Percentiles rank a stretch among this genome's conserved stretches.
Evolutionary conservation across 2,329 filamentous ascomycete species (phyloP).

Genomic region (Pseudogymnoascus sp.): DNA sequence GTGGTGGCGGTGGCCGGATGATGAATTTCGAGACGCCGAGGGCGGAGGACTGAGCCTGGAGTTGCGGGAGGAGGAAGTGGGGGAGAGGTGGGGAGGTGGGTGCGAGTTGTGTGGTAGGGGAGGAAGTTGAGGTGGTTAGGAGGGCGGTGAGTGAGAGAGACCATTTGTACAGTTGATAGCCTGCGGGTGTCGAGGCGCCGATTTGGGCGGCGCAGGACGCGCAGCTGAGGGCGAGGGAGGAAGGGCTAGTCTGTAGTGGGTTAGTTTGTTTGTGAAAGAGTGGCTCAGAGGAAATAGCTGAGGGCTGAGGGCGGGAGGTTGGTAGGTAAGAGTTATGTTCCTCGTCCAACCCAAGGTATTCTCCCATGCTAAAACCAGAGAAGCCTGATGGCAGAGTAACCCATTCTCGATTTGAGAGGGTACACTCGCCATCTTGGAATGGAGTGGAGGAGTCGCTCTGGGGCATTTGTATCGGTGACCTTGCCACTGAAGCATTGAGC

Average conservation of each 20-base stretch:
- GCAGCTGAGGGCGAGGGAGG: constrained; percentile 14
- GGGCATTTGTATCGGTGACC: constrained; percentile 64
- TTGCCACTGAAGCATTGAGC: constrained; percentile 41
- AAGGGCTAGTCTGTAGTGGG: neutral
- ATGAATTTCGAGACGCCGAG: constrained; percentile 11
- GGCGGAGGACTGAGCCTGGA: constrained; percentile 9
- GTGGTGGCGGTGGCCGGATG: neutral
- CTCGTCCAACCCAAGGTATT: constrained; percentile 41
- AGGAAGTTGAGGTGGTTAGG: neutral
- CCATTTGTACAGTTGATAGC: constrained; percentile 25
- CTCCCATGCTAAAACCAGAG: constrained; percentile 30
- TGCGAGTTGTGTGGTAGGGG: neutral
- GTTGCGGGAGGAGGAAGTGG: constrained; percentile 7
- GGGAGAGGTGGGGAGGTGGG: neutral
- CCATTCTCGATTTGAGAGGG: constrained; percentile 33
- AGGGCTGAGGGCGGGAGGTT: constrained; percentile 16
- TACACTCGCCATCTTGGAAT: constrained; percentile 26
- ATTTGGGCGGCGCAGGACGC: constrained; percentile 17
- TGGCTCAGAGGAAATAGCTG: constrained; percentile 11
- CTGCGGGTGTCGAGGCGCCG: constrained; percentile 19
- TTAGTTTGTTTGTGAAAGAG: neutral
- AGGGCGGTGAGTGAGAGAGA: neutral
- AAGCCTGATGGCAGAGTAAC: constrained; percentile 27
- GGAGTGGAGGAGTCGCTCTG: constrained; percentile 37
- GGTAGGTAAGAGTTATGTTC: constrained; percentile 30